Base-by-base conservation (phyloP, 2,329 filamentous ascomycete genomes). In the Fusarium solani-melongenae region DNA sequence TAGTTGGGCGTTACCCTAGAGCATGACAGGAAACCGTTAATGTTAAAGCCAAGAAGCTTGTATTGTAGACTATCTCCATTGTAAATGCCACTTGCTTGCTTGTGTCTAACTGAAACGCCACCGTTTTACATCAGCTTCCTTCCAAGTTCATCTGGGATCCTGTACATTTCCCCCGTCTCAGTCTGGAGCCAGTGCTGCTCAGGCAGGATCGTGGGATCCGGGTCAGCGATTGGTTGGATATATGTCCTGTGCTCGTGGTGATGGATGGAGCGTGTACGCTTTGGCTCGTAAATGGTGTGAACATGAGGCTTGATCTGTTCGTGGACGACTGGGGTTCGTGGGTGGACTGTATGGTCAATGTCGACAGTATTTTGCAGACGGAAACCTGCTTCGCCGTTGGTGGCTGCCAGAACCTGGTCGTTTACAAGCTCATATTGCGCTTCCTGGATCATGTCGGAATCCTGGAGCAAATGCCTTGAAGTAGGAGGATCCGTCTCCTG, bases 81-180 rank as follows among this genome's bases (percentile, higher is more conserved):
- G 33, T 17, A 57, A 15, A 27, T 59, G 59, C 58, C 57, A 65
- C 49, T 72, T 33, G 65, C 62, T 66, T 59, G 31, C 55, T 15
- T 51, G 51, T 46, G 27, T n/a, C 33, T 44, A 38, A 38, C 38
- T 24, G 27, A 60, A 60, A 20, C 17, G 17, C 51, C 27, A 34
- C n/a, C 5, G 20, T 33, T 4, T 63, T 27, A 72, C 69, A 53
- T 69, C 38, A 75, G n/a, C 8, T 66, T 56, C 49, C 51, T 64
- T 17, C 74, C 74, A 27, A 76, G 12, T 20, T 70, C 74, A 27
- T 70, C 66, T 10, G 73, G 73, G 8, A 80, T 77, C 44, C 72
- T 77, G 56, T 78, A 78, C n/a, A 77, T 67, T 60, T 80, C 75
- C 17, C 78, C 78, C 24, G 76, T 79, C 38, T 68, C 57, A 12